A percentile compares a stretch with the other conserved stretches of the same genome.
Evolutionary conservation across 257 asterid species (phyloP).

Genomic region (Nicotiana sylvestris): DNA sequence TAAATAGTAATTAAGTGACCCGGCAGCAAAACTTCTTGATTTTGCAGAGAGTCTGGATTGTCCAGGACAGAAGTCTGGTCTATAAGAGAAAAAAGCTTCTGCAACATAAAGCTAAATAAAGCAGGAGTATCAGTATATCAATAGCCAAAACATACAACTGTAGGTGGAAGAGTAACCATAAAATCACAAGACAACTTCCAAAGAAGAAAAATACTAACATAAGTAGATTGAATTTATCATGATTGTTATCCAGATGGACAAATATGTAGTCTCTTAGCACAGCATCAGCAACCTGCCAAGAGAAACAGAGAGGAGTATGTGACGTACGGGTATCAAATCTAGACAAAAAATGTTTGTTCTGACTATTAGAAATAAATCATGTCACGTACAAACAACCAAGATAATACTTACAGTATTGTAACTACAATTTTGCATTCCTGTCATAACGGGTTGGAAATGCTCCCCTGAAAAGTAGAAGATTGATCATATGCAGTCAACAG

Average conservation of each 20-base stretch:
- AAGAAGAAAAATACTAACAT: conserved; percentile 48
- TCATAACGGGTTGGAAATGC: conserved; percentile 75
- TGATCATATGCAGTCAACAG: conserved; percentile 19
- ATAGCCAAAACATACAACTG: background rate
- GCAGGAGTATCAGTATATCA: conserved; percentile 21
- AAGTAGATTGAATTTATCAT: conserved; percentile 86
- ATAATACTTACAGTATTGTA: conserved; percentile 52
- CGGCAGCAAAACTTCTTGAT: conserved; percentile 91
- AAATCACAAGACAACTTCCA: conserved; percentile 9
- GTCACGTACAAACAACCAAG: background rate
- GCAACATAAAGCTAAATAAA: conserved; percentile 78
- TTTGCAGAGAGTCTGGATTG: conserved; percentile 88
- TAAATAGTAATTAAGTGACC: conserved; percentile 90
- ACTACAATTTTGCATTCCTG: conserved; percentile 61
- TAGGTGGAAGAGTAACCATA: background rate
- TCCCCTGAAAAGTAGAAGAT: conserved; percentile 53
- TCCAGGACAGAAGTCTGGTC: conserved; percentile 94
- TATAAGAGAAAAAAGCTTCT: conserved; percentile 91
- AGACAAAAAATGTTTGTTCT: background rate
- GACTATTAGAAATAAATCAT: background rate
- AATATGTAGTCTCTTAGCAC: conserved; percentile 70
- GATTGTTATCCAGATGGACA: conserved; percentile 87
- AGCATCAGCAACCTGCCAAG: conserved; percentile 72
- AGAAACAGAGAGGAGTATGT: conserved; percentile 2
- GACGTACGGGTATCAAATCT: background rate